Evolutionary conservation across 441 rosid genomes (phyloP).

Genomic region (Gossypium lobatum): DNA sequence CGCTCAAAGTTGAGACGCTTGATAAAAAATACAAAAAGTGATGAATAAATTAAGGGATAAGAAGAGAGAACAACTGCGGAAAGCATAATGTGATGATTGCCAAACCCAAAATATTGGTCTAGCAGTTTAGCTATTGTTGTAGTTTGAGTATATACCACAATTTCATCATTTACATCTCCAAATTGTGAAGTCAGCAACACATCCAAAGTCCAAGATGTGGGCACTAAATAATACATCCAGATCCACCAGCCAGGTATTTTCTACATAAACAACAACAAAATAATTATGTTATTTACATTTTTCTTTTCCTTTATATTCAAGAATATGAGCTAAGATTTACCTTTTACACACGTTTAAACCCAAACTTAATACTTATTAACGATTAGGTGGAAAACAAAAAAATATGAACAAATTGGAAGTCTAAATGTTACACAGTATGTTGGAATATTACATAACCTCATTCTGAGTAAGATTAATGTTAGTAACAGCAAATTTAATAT

Average conservation of each 20-base stretch:
- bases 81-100: constrained; percentile 28
- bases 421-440: too few species aligned
- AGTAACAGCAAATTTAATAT: too few species aligned
- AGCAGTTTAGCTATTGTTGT: constrained; percentile 30
- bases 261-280: constrained; percentile 24
- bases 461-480: too few species aligned
- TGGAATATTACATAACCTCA: too few species aligned
- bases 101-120: constrained; percentile 43
- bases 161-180: constrained; percentile 37
- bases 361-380: too few species aligned
- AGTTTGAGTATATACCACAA: constrained; percentile 29
- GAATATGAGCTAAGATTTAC: too few species aligned
- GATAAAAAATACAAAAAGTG: constrained; percentile 36
- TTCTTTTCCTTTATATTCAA: too few species aligned
- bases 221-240: constrained; percentile 43
- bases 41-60: constrained; percentile 39
- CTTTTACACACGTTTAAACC: too few species aligned
- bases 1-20: constrained; percentile 39
- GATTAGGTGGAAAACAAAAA: too few species aligned
- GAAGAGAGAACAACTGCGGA: constrained; percentile 27
- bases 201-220: constrained; percentile 49
- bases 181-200: constrained; percentile 45
- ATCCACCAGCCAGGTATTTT: constrained; percentile 56
- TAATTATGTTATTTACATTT: too few species aligned
- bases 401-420: too few species aligned